Evolutionary conservation across 495 filamentous ascomycete genomes (phyloP), one percentile per base, ranked within the genome.

Genomic region (Penicillium paradoxum): DNA sequence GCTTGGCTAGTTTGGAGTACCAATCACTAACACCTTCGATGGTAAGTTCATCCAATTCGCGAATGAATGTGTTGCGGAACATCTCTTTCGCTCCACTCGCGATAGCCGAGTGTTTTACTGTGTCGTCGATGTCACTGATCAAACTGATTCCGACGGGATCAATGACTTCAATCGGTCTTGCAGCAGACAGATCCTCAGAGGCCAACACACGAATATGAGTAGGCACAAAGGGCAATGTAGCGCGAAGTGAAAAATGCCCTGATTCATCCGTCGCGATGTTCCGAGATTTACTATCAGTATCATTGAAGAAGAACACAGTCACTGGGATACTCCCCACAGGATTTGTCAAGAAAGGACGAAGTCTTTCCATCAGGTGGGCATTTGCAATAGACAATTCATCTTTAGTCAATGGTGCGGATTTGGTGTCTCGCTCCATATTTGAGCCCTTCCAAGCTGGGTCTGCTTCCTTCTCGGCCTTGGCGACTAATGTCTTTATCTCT

Each of bases 121-220:
- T 99, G 68, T 99, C 93, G 63, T 99, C 93, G 53, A 99, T 91
- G 60, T 99, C 93, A 63, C 90, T 97, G 62, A 99, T 97, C 47
- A 99, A 50, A 63, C 91, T 97, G 56, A 99, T 78, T 19, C 93
- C 93, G n/a, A 67, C 73, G 0, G 87, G 79, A 47, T 95, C 86
- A 15, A 87, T 88, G 24, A 96, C 75, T 34, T 81, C 73, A 32
- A 97, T 78, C 13, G 84, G 79, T 55, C 90, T 85, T 1, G 84
- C 86, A 7, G 82, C 83, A 9, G 91, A 96, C 5, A 99, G 75
- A 33, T 85, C 79, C 67, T 96, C 91, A 15, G 84, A 93, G 11
- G 90, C 93, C 18, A 97, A 71, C 2, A 97, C 84, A 21, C 90
- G 81, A 19, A 96, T 82, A 57, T 96, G 84, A 0, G 90, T 97